Evolutionary conservation across 148 eudicot genomes (phyloP).

Genomic region (Camellia lanceoleosa): DNA sequence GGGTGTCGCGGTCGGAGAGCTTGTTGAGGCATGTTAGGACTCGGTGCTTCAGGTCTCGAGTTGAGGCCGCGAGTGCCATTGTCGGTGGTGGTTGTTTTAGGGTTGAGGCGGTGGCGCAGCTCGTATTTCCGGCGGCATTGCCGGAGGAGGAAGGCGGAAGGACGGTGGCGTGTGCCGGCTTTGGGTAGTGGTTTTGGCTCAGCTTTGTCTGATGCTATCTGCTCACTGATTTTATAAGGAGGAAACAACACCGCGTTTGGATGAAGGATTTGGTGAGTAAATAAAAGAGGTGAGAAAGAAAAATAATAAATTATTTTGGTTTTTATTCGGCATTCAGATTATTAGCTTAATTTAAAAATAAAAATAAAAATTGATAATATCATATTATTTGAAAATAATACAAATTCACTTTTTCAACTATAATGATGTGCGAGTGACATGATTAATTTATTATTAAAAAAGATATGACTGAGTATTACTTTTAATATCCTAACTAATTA

Average conservation of each 20-base stretch:
- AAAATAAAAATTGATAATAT: too few relatives aligned
- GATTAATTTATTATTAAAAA: too few relatives aligned
- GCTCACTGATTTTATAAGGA: background rate
- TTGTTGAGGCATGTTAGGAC: constrained; percentile 73
- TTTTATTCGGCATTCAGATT: too few relatives aligned
- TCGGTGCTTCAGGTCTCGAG: constrained; percentile 79
- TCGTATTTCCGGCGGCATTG: constrained; percentile 31
- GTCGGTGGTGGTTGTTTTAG: constrained; percentile 10
- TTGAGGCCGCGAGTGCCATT: constrained; percentile 17
- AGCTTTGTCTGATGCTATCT: background rate
- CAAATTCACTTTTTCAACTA: too few relatives aligned
- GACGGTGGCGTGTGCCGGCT: constrained; percentile 17
- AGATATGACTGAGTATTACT: too few relatives aligned
- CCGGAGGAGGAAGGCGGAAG: background rate
- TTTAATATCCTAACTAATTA: too few relatives aligned
- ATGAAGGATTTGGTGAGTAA: too few relatives aligned
- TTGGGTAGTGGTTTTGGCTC: background rate
- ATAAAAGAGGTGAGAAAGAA: too few relatives aligned
- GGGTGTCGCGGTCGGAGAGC: constrained; percentile 90
- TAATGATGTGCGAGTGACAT: too few relatives aligned
- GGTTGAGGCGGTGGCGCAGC: constrained; percentile 23
- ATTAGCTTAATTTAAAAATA: too few relatives aligned
- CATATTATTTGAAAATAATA: too few relatives aligned
- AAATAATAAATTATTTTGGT: too few relatives aligned
- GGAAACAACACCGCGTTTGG: background rate